Percentiles rank a stretch among this genome's conserved stretches.
phyloP scores from a whole-genome alignment of 805 yeast genomes.

The Metschnikowia gelsemii region DNA sequence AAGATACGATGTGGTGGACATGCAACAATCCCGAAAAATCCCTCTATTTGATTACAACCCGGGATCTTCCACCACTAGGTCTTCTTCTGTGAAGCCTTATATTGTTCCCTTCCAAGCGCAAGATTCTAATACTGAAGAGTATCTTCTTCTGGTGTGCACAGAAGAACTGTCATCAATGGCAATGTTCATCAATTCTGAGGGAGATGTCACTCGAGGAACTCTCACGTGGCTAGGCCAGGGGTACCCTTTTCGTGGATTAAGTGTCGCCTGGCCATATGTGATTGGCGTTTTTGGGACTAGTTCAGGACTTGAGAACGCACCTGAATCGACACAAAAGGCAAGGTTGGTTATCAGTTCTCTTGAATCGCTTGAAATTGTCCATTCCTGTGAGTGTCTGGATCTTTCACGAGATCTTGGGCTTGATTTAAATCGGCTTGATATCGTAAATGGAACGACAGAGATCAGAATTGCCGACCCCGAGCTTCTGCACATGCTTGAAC shows the following conservation, averaged over 20 bases:
- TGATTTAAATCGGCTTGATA: neutral
- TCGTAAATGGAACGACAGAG: slow-evolving; percentile 1
- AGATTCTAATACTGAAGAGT: too few species aligned
- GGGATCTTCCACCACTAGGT: slow-evolving; percentile 1
- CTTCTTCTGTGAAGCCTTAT: slow-evolving; percentile 17
- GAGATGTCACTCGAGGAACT: slow-evolving; percentile 45
- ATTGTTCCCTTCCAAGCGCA: too few species aligned
- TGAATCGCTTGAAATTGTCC: slow-evolving; percentile 22
- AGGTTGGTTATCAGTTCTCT: slow-evolving; percentile 28
- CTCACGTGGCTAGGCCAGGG: slow-evolving; percentile 38
- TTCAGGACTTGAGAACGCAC: too few species aligned
- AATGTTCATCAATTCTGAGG: slow-evolving; percentile 39
- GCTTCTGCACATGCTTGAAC: slow-evolving; percentile 13
- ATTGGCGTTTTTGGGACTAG: slow-evolving; percentile 29
- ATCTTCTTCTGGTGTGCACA: slow-evolving; percentile 35
- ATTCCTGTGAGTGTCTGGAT: neutral
- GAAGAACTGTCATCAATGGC: slow-evolving; percentile 37
- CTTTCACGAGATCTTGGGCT: neutral
- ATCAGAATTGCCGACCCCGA: slow-evolving; percentile 9
- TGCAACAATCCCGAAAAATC: slow-evolving; percentile 31
- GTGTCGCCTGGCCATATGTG: slow-evolving; percentile 38
- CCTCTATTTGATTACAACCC: slow-evolving; percentile 36
- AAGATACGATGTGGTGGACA: slow-evolving; percentile 39
- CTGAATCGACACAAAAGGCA: too few species aligned
- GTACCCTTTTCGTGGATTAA: slow-evolving; percentile 35